These are phyloP conservation scores for Termitomyces sp. DNA, from an alignment of 768 basidiomycete species.

Conservation along the genomic window DNA sequence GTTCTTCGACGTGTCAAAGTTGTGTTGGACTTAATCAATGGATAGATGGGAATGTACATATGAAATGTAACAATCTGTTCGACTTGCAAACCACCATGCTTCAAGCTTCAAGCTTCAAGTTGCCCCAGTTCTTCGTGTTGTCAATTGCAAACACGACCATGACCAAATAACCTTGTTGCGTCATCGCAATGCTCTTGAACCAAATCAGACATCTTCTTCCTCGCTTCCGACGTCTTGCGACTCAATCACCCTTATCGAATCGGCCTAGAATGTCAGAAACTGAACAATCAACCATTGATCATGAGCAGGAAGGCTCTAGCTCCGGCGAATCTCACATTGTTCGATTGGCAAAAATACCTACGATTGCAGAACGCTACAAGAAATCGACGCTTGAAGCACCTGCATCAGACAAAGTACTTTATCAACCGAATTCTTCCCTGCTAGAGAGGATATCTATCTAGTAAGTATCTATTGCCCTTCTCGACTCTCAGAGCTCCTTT, in stretches of 20 bases:
- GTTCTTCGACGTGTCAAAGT: not conserved
- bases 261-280: constrained; percentile 4
- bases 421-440: constrained; percentile 34
- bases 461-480: constrained; percentile 39
- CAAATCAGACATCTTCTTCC: constrained; percentile 4
- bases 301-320: constrained; percentile 12
- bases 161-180: not conserved
- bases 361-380: constrained; percentile 55
- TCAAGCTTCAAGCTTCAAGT: too few species aligned
- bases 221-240: not conserved
- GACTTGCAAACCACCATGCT: not conserved
- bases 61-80: not conserved
- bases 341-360: constrained; percentile 48
- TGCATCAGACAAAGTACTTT: constrained; percentile 31
- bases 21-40: not conserved
- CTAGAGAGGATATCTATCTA: constrained; percentile 66
- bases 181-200: not conserved
- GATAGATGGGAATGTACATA: not conserved
- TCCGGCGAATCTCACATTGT: constrained; percentile 26
- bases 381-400: constrained; percentile 35
- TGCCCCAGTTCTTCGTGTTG: too few species aligned
- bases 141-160: not conserved
- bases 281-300: constrained; percentile 1
- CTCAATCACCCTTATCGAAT: not conserved
- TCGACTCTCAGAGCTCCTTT: not conserved